Conservation (phyloP, 352 stramenopile genomes). For the Plasmopara muralis region DNA sequence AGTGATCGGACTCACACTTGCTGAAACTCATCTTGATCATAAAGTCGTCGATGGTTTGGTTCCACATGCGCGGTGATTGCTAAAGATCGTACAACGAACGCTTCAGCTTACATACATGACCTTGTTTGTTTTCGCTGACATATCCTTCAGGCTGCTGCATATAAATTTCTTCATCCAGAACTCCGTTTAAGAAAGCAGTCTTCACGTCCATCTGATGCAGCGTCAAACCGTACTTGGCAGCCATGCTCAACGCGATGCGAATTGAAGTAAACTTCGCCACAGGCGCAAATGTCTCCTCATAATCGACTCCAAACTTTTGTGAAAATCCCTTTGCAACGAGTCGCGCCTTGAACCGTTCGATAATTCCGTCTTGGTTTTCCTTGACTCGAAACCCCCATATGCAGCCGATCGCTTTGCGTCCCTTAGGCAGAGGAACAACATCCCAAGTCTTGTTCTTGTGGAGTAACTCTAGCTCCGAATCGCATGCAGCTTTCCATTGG, state of each 20-base stretch:
- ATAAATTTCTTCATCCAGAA: background rate
- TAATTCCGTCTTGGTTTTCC: too few species aligned
- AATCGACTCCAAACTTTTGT: background rate
- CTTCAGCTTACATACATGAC: background rate
- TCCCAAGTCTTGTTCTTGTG: background rate
- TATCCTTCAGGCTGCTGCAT: too few species aligned
- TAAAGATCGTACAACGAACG: background rate
- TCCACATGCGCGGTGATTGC: background rate
- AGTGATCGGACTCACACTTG: too few species aligned
- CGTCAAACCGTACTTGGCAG: background rate
- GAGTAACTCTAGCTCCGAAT: background rate
- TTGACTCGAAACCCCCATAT: too few species aligned
- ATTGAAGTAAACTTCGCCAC: background rate
- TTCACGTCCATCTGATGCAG: background rate
- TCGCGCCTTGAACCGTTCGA: background rate
- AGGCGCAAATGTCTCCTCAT: background rate
- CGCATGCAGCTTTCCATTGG: background rate
- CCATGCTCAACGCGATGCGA: background rate
- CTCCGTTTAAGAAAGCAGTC: background rate
- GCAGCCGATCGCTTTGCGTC: background rate
- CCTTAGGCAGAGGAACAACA: background rate
- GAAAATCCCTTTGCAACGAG: background rate
- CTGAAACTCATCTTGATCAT: background rate
- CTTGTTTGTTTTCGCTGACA: too few species aligned
- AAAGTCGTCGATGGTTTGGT: background rate